Evolutionary conservation across 352 stramenopile genomes (phyloP), one percentile per base, ranked within the genome.

Genomic region (Phytopythium vexans): DNA sequence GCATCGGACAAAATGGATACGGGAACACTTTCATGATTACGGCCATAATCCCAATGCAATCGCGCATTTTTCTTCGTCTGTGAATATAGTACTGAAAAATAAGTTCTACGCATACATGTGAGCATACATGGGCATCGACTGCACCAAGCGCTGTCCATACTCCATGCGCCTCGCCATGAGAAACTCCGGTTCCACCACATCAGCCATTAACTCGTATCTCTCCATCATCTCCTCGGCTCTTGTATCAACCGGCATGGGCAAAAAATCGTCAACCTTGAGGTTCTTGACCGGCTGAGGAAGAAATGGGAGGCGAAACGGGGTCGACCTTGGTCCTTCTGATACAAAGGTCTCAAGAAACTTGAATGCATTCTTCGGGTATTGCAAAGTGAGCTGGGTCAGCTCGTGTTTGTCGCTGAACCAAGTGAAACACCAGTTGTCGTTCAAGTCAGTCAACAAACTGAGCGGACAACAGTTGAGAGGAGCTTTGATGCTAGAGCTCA

Each of bases 381-480:
- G 14, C 34, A 68, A 33, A 32, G 50, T 60, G 58, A 65, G 21
- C 61, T 68, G 44, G 2, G 54, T 34, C 58, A 72, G 0, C 44
- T 62, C 41, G 41, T 15, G 21, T 21, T 61, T 27, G 6, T 61
- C 63, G 41, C 27, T 70, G 45, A 70, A 58, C 49, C 57, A 70
- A 15, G 46, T 56, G 40, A 70, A 70, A 60, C 63, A 57, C 57
- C 62, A 70, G 16, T 40, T 16, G 36, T 58, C 52, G 58, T 63
- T 70, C 42, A 70, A 38, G 60, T 70, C 52, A 43, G 63, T 65
- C 54, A 72, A 55, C 40, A 72, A 60, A 38, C 63, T 61, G 48
- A 64, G 0, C 38, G 53, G 58, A 48, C 51, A 56, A 31, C 63
- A 72, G 43, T 58, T 7, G 8, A 56, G 39, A 57, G 52, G 57